These are phyloP conservation scores for Myxozyma udenii DNA, from an alignment of 805 yeast species.

Conservation along the genomic window DNA sequence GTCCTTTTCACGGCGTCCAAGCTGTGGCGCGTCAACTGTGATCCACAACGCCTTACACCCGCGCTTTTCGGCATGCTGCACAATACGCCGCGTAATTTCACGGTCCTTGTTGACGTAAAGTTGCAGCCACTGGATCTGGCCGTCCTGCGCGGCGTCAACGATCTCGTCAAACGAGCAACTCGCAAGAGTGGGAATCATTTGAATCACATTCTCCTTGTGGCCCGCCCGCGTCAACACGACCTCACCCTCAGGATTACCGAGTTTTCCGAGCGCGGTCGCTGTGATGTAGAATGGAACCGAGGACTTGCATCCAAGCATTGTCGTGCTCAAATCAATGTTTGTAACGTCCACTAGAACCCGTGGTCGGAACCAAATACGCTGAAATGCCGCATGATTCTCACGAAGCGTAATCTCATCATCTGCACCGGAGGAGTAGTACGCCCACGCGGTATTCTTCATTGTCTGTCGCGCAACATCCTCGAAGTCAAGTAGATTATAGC, in stretches of 20 bases:
- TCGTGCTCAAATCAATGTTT: slow-evolving; percentile 65
- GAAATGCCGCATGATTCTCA: slow-evolving; percentile 88
- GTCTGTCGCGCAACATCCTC: slow-evolving; percentile 81
- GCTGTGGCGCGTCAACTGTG: slow-evolving; percentile 89
- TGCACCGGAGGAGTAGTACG: slow-evolving; percentile 85
- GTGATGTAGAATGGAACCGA: slow-evolving; percentile 81
- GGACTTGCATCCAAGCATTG: slow-evolving; percentile 68
- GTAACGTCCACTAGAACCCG: slow-evolving; percentile 75
- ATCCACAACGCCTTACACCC: slow-evolving; percentile 81
- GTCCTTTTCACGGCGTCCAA: slow-evolving; percentile 90
- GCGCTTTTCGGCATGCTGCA: slow-evolving; percentile 66
- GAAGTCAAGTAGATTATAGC: slow-evolving; percentile 79
- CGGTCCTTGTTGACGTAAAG: slow-evolving; percentile 79
- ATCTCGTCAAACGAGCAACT: slow-evolving; percentile 87
- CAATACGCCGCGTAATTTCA: slow-evolving; percentile 55
- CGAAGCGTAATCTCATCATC: slow-evolving; percentile 90
- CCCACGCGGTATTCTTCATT: slow-evolving; percentile 80
- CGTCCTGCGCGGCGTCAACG: slow-evolving; percentile 59
- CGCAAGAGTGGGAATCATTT: slow-evolving; percentile 91
- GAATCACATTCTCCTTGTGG: slow-evolving; percentile 64
- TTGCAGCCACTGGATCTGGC: slow-evolving; percentile 85
- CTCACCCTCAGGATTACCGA: slow-evolving; percentile 94
- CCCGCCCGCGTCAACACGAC: slow-evolving; percentile 81
- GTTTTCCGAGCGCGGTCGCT: slow-evolving; percentile 88
- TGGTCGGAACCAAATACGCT: slow-evolving; percentile 84